Conservation (phyloP, 208 protist species). For the Acanthamoeba healyi region DNA sequence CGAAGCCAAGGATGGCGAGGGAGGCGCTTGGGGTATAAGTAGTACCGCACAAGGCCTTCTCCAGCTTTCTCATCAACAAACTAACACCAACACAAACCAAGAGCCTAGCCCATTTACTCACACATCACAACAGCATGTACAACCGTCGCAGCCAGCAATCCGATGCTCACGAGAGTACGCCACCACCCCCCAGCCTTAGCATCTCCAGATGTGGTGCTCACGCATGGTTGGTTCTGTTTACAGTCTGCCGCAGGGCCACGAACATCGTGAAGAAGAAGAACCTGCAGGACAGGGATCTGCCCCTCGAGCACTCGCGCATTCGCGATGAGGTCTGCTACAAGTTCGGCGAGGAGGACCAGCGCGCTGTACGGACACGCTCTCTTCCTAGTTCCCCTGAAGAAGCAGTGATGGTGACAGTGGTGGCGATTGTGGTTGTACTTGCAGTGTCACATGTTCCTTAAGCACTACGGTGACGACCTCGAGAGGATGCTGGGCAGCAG, state of each 20-base stretch:
- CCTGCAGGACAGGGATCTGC: not conserved
- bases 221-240: not conserved
- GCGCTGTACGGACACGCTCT: not conserved
- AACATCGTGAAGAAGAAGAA: conserved; percentile 62
- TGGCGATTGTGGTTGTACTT: not conserved
- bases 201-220: not conserved
- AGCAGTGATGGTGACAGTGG: not conserved
- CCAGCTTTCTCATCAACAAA: too few relatives aligned
- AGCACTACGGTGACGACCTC: conserved; percentile 18
- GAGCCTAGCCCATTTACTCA: too few relatives aligned
- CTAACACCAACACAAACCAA: not conserved
- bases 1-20: not conserved
- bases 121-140: not conserved
- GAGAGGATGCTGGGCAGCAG: not conserved
- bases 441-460: conserved; percentile 42
- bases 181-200: too few relatives aligned
- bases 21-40: not conserved
- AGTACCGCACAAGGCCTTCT: too few relatives aligned
- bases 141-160: not conserved
- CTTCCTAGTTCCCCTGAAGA: not conserved
- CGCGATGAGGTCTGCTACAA: conserved; percentile 65
- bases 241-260: conserved; percentile 51
- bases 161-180: conserved; percentile 50
- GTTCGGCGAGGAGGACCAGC: conserved; percentile 49
- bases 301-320: conserved; percentile 31